Evolutionary conservation across 805 yeast species (phyloP).

Genomic region (Saccharomycopsis vini): DNA sequence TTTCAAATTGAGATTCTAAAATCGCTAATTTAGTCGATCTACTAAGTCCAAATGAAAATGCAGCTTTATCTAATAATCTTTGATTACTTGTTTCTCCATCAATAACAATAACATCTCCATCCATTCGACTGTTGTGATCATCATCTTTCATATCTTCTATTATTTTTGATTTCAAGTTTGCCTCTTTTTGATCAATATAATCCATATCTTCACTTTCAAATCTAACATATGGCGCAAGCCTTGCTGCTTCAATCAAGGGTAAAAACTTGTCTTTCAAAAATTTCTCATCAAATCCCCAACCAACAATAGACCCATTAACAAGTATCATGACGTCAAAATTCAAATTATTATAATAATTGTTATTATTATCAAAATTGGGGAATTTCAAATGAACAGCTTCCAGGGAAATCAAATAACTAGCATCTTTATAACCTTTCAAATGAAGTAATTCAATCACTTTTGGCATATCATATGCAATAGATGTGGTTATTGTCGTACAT

Average conservation of each 20-base stretch:
- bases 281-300: slow-evolving; percentile 70
- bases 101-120: slow-evolving; percentile 66
- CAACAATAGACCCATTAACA: slow-evolving; percentile 70
- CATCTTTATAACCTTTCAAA: slow-evolving; percentile 29
- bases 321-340: slow-evolving; percentile 54
- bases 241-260: slow-evolving; percentile 44
- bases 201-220: slow-evolving; percentile 85
- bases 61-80: slow-evolving; percentile 66
- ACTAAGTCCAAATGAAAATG: slow-evolving; percentile 81
- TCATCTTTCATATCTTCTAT: slow-evolving; percentile 20
- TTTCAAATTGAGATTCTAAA: slow-evolving; percentile 63
- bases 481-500: slow-evolving; percentile 63
- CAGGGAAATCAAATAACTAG: slow-evolving; percentile 43
- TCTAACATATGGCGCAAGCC: slow-evolving; percentile 35
- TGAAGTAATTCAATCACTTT: slow-evolving; percentile 33
- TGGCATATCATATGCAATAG: slow-evolving; percentile 60
- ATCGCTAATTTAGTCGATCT: slow-evolving; percentile 81
- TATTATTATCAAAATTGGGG: slow-evolving; percentile 7
- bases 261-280: slow-evolving; percentile 37
- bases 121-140: slow-evolving; percentile 27
- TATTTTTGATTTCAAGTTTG: not conserved
- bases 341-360: not conserved
- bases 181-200: slow-evolving; percentile 30
- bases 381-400: slow-evolving; percentile 50
- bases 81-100: slow-evolving; percentile 39